Conservation (phyloP, 78 protist species). For the Dictyostelium capitatum region DNA sequence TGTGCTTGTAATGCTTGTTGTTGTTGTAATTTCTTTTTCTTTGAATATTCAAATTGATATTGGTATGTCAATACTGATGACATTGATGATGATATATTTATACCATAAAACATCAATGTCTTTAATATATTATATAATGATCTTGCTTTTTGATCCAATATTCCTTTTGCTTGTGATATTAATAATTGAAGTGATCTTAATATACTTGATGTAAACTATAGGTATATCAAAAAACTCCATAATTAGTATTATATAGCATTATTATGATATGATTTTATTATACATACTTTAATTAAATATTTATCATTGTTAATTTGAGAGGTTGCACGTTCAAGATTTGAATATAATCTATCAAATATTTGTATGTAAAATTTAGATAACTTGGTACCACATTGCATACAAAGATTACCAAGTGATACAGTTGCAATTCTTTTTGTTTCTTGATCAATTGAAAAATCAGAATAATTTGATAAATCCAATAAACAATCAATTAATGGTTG, state of each 20-base stretch:
- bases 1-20: background rate
- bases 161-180: slow-evolving; percentile 41
- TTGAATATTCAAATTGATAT: slow-evolving; percentile 39
- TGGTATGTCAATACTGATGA: slow-evolving; percentile 33
- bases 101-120: slow-evolving; percentile 71
- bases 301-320: slow-evolving; percentile 31
- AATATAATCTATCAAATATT: slow-evolving; percentile 53
- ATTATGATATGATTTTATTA: no score
- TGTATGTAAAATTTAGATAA: slow-evolving; percentile 34
- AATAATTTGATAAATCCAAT: background rate
- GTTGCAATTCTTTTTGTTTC: slow-evolving; percentile 63
- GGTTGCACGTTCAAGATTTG: slow-evolving; percentile 33
- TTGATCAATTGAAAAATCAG: slow-evolving; percentile 15
- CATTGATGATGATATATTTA: slow-evolving; percentile 24
- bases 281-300: slow-evolving; percentile 44
- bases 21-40: background rate
- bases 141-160: slow-evolving; percentile 18
- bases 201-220: slow-evolving; percentile 56
- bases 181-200: slow-evolving; percentile 72
- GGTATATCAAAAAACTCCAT: no score
- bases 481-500: slow-evolving; percentile 46
- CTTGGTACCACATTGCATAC: slow-evolving; percentile 57
- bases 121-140: slow-evolving; percentile 36
- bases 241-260: background rate
- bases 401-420: slow-evolving; percentile 63